Base-by-base conservation (phyloP, 805 yeast species). In the Cyberlindnera japonica region DNA sequence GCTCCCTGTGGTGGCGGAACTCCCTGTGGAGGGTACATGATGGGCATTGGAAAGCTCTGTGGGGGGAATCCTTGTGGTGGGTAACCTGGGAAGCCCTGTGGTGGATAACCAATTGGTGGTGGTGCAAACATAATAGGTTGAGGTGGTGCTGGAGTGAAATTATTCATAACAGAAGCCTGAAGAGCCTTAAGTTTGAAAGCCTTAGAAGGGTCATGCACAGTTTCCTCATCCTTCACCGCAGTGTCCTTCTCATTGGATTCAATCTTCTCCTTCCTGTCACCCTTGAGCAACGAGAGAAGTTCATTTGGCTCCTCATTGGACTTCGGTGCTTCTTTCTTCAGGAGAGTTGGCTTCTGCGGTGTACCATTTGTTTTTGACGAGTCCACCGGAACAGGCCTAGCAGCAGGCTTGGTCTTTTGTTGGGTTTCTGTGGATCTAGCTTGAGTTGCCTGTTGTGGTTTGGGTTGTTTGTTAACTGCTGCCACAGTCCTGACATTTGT, bases 261-360 rank as follows among this genome's bases (percentile, higher is more conserved):
- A 2, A 60, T 58, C 48, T 72, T 68, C 45, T 35, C 40, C 6
- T 31, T 30, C 31, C 43, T 45, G n/a, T 46, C 45, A 20, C 63
- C 63, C 49, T 73, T 72, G 44, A 76, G 65, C 40, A 70, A 55
- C 8, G 67, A 62, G 42, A 75, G 57, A 20, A 76, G 58, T 35
- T 73, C 79, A 38, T 68, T 67, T 6, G 68, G 33, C 56, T 50
- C 62, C 57, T 51, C 15, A 30, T 47, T 32, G 38, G 25, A 12
- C 49, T 53, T 22, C 28, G 40, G 17, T 50, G 54, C 41, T 9
- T 16, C 21, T 7, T 21, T 26, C 13, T 24, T 24, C n/a, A 29
- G 22, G n/a, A 42, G n/a, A n/a, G 17, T 59, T 37, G 64, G 28
- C 21, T 33, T 34, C 27, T 21, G 16, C 4, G 29, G 10, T n/a